phyloP scores from a whole-genome alignment of 163 green algal genomes.

The Prototheca wickerhamii region DNA sequence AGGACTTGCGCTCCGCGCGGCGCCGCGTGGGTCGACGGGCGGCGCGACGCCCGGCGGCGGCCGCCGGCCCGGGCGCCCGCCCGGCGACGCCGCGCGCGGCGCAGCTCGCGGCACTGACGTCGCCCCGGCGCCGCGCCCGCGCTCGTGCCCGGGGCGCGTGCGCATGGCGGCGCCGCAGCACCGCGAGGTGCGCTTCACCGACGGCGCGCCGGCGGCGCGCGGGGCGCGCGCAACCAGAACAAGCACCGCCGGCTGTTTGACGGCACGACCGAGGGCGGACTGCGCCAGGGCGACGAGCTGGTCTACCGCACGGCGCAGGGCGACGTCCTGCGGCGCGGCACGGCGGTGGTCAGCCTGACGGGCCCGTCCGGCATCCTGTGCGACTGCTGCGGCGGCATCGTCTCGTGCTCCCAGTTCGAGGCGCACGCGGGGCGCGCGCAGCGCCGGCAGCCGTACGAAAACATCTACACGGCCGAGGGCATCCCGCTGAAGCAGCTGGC shows the following conservation, averaged over 20 bases:
- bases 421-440: constrained; percentile 56
- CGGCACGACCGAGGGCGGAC: constrained; percentile 32
- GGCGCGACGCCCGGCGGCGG: background rate
- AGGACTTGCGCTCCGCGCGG: background rate
- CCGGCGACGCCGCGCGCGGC: background rate
- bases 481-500: constrained; percentile 55
- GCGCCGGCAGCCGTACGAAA: constrained; percentile 61
- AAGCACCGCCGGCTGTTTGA: constrained; percentile 74
- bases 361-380: constrained; percentile 63
- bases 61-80: background rate
- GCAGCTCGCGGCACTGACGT: background rate
- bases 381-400: constrained; percentile 54
- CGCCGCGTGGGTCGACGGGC: background rate
- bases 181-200: constrained; percentile 8
- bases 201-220: constrained; percentile 2
- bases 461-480: constrained; percentile 57
- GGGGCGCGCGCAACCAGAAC: constrained; percentile 47
- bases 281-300: constrained; percentile 36
- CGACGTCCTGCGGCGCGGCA: constrained; percentile 38
- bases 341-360: constrained; percentile 25
- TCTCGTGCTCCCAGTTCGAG: constrained; percentile 69
- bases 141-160: constrained; percentile 22
- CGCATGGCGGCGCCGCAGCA: constrained; percentile 44
- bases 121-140: background rate
- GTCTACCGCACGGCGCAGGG: constrained; percentile 22